A percentile compares a stretch with the other conserved stretches of the same genome.
Evolutionary conservation across 2,329 filamentous ascomycete species (phyloP).

Genomic region (Atkinsonella hypoxylon): DNA sequence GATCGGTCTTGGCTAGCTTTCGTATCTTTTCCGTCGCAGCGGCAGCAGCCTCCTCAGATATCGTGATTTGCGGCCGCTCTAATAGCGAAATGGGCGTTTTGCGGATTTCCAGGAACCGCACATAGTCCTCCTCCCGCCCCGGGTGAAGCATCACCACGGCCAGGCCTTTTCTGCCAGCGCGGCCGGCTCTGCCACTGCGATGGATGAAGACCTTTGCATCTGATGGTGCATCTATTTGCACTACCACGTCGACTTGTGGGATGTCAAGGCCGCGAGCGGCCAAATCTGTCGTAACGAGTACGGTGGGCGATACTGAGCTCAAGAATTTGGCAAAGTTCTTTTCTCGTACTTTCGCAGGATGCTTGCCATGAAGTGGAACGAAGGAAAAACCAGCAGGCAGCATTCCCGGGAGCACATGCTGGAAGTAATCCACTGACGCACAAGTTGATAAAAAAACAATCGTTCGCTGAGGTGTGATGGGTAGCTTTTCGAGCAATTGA

Average conservation of each 20-base stretch:
- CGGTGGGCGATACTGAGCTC: slow-evolving; percentile 58
- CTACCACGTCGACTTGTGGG: slow-evolving; percentile 78
- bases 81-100: slow-evolving; percentile 70
- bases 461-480: slow-evolving; percentile 67
- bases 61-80: slow-evolving; percentile 38
- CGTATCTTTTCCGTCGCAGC: slow-evolving; percentile 49
- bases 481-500: slow-evolving; percentile 55
- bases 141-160: slow-evolving; percentile 78
- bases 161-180: slow-evolving; percentile 76
- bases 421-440: slow-evolving; percentile 89
- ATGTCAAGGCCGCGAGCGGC: slow-evolving; percentile 86
- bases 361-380: slow-evolving; percentile 83
- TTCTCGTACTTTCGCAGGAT: slow-evolving; percentile 73
- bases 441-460: slow-evolving; percentile 93
- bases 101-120: slow-evolving; percentile 73
- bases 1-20: slow-evolving; percentile 37
- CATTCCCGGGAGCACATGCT: slow-evolving; percentile 62
- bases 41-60: slow-evolving; percentile 51
- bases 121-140: slow-evolving; percentile 79
- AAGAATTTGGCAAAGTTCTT: slow-evolving; percentile 79
- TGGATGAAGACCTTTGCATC: slow-evolving; percentile 95
- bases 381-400: slow-evolving; percentile 57
- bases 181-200: slow-evolving; percentile 76
- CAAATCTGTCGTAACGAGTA: slow-evolving; percentile 87
- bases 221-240: slow-evolving; percentile 72